Percentiles rank a stretch among this genome's conserved stretches.
These are phyloP conservation scores for Davidsoniella eucalypti DNA, from an alignment of 2,329 filamentous ascomycete species.

Conservation along the genomic window DNA sequence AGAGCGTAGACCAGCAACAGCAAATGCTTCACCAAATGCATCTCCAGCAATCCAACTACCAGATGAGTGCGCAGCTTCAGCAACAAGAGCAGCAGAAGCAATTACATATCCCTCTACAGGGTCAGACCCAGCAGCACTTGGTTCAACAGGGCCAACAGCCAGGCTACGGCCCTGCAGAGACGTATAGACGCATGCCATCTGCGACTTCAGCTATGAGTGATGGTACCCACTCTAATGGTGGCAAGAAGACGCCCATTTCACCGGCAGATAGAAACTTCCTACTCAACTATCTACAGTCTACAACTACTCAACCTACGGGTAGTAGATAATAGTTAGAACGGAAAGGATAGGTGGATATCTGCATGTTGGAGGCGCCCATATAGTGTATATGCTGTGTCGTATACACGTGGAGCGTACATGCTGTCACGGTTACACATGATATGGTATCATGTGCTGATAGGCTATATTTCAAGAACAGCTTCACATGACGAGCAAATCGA, in stretches of 20 bases:
- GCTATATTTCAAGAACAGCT: background rate
- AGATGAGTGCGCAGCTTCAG: background rate
- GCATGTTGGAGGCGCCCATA: background rate
- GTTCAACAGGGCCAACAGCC: background rate
- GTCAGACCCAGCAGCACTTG: constrained; percentile 1
- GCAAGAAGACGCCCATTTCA: constrained; percentile 40
- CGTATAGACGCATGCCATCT: constrained; percentile 26
- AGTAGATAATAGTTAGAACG: background rate
- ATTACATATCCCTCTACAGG: background rate
- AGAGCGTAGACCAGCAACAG: background rate
- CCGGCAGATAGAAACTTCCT: constrained; percentile 61
- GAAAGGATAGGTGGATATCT: background rate
- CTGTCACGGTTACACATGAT: background rate
- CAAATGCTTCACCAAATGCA: background rate
- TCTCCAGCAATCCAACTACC: constrained; percentile 1
- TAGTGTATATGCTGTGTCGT: background rate
- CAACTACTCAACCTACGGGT: constrained; percentile 17
- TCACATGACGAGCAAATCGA: background rate
- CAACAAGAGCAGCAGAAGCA: background rate
- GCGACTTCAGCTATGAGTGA: constrained; percentile 26
- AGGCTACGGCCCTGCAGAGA: constrained; percentile 1
- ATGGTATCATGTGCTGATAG: background rate
- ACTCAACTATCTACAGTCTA: constrained; percentile 53
- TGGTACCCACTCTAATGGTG: constrained; percentile 22
- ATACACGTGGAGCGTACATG: background rate